phyloP scores from a whole-genome alignment of 768 basidiomycete species.

The Lactarius hengduanensis region DNA sequence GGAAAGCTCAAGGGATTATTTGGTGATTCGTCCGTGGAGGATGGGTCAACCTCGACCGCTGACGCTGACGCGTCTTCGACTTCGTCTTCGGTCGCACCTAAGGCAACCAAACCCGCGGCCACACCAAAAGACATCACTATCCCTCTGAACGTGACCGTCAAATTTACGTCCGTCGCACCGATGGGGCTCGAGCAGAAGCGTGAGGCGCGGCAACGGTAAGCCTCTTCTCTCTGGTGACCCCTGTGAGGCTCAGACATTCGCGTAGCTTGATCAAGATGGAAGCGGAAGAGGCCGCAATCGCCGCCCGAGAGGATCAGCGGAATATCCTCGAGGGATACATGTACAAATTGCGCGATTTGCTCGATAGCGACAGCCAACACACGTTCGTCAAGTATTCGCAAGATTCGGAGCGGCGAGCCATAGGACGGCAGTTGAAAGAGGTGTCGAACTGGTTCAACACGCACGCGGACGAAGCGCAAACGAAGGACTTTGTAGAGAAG shows the following conservation, averaged over 20 bases:
- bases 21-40: constrained; percentile 46
- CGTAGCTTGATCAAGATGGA: constrained; percentile 77
- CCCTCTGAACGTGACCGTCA: constrained; percentile 58
- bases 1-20: constrained; percentile 91
- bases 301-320: constrained; percentile 81
- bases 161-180: constrained; percentile 66
- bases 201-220: constrained; percentile 68
- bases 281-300: constrained; percentile 70
- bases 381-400: constrained; percentile 88
- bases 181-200: constrained; percentile 80
- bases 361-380: constrained; percentile 62
- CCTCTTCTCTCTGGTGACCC: background rate
- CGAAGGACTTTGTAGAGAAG: constrained; percentile 69
- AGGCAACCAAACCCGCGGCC: constrained; percentile 30
- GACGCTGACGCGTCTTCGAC: constrained; percentile 36
- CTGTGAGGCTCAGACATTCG: background rate
- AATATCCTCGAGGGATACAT: constrained; percentile 91
- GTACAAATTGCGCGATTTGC: constrained; percentile 84
- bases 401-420: constrained; percentile 60
- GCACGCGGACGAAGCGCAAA: constrained; percentile 79
- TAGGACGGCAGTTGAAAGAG: constrained; percentile 67
- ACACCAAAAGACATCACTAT: constrained; percentile 61
- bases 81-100: constrained; percentile 25
- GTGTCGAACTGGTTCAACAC: constrained; percentile 83
- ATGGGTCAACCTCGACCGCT: constrained; percentile 39